phyloP scores from a whole-genome alignment of 2,329 filamentous ascomycete species.

The Penicillium sp. region DNA sequence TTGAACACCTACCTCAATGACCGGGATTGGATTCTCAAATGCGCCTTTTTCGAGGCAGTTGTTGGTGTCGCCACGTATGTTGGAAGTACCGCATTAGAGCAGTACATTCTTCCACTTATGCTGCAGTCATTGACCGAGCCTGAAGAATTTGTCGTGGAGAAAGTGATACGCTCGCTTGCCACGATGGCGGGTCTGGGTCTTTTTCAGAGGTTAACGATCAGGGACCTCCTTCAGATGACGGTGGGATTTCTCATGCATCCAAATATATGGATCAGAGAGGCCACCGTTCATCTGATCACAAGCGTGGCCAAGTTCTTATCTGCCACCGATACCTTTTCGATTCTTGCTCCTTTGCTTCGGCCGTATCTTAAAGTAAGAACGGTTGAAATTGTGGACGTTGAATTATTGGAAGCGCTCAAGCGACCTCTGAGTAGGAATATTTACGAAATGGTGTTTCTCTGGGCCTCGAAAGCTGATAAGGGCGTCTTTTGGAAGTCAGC shows the following conservation, averaged over 20 bases:
- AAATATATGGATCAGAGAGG: constrained; percentile 90
- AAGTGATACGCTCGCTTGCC: constrained; percentile 78
- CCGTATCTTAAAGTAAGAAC: constrained; percentile 74
- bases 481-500: constrained; percentile 83
- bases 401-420: constrained; percentile 75
- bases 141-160: constrained; percentile 90
- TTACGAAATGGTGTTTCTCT: constrained; percentile 77
- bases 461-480: constrained; percentile 75
- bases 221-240: constrained; percentile 80
- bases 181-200: constrained; percentile 83
- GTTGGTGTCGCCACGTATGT: constrained; percentile 89
- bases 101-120: constrained; percentile 94
- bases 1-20: constrained; percentile 97
- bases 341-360: constrained; percentile 70
- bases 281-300: constrained; percentile 75
- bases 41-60: constrained; percentile 91
- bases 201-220: constrained; percentile 74
- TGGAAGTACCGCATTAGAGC: constrained; percentile 81
- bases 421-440: constrained; percentile 71
- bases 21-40: constrained; percentile 91
- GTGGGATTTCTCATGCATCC: constrained; percentile 87
- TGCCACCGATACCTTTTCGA: constrained; percentile 73
- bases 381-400: constrained; percentile 63
- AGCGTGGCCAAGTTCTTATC: constrained; percentile 70
- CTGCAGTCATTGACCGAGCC: constrained; percentile 87